Evolutionary conservation across 1,284 basidiomycete genomes (phyloP), one percentile per base, ranked within the genome.

Genomic region (Omphalotus olearius): DNA sequence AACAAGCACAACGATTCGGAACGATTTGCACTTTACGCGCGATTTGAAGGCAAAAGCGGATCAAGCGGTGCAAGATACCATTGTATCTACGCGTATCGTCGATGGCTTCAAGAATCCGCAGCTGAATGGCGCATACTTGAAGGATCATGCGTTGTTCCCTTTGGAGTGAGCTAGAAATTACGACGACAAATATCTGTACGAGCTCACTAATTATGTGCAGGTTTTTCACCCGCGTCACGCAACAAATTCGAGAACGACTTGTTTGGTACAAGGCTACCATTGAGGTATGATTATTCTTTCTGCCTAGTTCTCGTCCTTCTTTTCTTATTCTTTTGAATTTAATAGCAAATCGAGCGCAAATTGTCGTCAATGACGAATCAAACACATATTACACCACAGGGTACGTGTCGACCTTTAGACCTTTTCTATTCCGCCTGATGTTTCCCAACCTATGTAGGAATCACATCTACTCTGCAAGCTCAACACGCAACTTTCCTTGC

Each of bases 281-380:
- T 50, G 89, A 92, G 71, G 89, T 86, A 57, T 56, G 70, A 13
- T 28, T 23, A 26, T 47, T 26, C 38, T 33, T 37, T 10, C 52
- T 39, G 30, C 39, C 36, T 36, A 36, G 46, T 48, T 36, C 5
- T n/a, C 28, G 18, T 35, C 18, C 35, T 35, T 20, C n/a, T n/a
- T 36, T 47, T 53, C 45, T 49, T 28, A 16, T 35, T 39, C 53
- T 23, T 23, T 23, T 23, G 25, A 52, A 38, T n/a, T 53, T 38
- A 45, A 26, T 57, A 91, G 88, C 85, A 89, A 83, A 88, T 91
- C 56, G 88, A 91, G 66, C 78, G 87, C 50, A 89, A 88, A 64
- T 70, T 91, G 2, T 79, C 82, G 3, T 83, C 84, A 9, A 79
- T 82, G 4, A 73, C 82, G 7, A 71, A 71, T 50, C 82, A 85